A percentile compares a stretch with the other conserved stretches of the same genome.
These are phyloP conservation scores for Phialemoniopsis sp. DNA, from an alignment of 2,329 filamentous ascomycete species.

Conservation along the genomic window DNA sequence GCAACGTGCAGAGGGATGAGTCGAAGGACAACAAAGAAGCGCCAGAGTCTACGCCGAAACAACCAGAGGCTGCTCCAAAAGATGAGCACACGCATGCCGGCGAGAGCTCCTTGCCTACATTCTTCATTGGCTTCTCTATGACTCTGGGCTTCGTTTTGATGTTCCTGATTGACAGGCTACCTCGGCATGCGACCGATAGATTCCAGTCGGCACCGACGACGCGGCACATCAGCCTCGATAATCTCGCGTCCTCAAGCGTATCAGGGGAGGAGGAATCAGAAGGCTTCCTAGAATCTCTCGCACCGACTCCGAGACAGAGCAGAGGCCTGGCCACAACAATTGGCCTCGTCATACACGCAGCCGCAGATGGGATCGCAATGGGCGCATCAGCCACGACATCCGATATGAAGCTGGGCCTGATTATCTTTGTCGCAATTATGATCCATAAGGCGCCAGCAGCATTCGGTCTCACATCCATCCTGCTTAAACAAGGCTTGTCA, in stretches of 20 bases:
- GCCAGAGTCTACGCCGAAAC: neutral
- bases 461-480: conserved; percentile 85
- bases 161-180: conserved; percentile 90
- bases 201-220: conserved; percentile 63
- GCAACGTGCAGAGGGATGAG: conserved; percentile 6
- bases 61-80: neutral
- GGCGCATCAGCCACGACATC: conserved; percentile 79
- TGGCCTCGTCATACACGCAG: conserved; percentile 92
- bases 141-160: conserved; percentile 90
- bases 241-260: conserved; percentile 46
- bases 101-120: conserved; percentile 52
- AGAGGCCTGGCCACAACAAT: conserved; percentile 78
- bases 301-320: conserved; percentile 52
- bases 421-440: conserved; percentile 96
- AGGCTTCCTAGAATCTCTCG: conserved; percentile 54
- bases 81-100: conserved; percentile 21
- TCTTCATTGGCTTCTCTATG: conserved; percentile 83
- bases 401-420: conserved; percentile 74
- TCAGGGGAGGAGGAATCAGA: conserved; percentile 51
- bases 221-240: conserved; percentile 84
- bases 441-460: conserved; percentile 95
- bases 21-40: conserved; percentile 3
- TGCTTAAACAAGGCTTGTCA: conserved; percentile 86
- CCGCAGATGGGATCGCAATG: conserved; percentile 92
- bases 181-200: conserved; percentile 64